phyloP scores from a whole-genome alignment of 2,329 filamentous ascomycete genomes.

The Alternaria sp. region DNA sequence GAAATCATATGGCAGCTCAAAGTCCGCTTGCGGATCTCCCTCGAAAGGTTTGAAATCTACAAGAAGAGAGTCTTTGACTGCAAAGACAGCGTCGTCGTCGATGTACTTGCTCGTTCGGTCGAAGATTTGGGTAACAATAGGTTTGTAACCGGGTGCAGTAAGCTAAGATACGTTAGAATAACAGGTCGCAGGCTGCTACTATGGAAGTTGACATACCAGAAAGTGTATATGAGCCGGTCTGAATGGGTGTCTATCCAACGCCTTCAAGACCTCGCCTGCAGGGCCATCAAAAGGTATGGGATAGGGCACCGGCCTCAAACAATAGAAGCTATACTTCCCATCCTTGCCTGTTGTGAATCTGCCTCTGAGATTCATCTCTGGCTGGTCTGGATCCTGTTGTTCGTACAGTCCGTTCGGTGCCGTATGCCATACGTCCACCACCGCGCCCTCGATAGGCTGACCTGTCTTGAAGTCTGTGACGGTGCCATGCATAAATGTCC shows the following conservation, averaged over 20 bases:
- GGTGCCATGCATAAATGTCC: slow-evolving; percentile 71
- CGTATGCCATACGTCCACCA: slow-evolving; percentile 82
- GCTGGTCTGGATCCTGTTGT: slow-evolving; percentile 76
- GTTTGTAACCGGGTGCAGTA: slow-evolving; percentile 67
- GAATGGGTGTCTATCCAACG: slow-evolving; percentile 69
- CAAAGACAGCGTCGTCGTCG: slow-evolving; percentile 66
- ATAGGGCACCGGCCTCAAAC: slow-evolving; percentile 57
- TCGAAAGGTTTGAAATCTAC: slow-evolving; percentile 65
- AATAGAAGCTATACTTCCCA: slow-evolving; percentile 66
- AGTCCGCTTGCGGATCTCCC: slow-evolving; percentile 61
- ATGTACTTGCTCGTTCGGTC: slow-evolving; percentile 72
- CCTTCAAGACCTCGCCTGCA: slow-evolving; percentile 64
- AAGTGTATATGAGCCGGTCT: slow-evolving; percentile 72
- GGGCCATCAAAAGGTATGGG: slow-evolving; percentile 67
- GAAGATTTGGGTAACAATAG: slow-evolving; percentile 81
- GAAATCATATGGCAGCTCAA: slow-evolving; percentile 65
- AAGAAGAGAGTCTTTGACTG: slow-evolving; percentile 66
- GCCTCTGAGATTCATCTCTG: slow-evolving; percentile 78
- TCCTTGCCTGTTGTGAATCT: slow-evolving; percentile 73
- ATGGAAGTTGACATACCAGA: slow-evolving; percentile 54
- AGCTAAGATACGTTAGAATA: slow-evolving; percentile 49
- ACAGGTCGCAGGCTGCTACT: neutral
- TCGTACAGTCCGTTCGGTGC: slow-evolving; percentile 74
- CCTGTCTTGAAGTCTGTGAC: slow-evolving; percentile 68
- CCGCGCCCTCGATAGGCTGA: slow-evolving; percentile 70